Evolutionary conservation across 495 filamentous ascomycete species (phyloP), one percentile per base, ranked within the genome.

Genomic region (Lindgomyces ingoldianus): DNA sequence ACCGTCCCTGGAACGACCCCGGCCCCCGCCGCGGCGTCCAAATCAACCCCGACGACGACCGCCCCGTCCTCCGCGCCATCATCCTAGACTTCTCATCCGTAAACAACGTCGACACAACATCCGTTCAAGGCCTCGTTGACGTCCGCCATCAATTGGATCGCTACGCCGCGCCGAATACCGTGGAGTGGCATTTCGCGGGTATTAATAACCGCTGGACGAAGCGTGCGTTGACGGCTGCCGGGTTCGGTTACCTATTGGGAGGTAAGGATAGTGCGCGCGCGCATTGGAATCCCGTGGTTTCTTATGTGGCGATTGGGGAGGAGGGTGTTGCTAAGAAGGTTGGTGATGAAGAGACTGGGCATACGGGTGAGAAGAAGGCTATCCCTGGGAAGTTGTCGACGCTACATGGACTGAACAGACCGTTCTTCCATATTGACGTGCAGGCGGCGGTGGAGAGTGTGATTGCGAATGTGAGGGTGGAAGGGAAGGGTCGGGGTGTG

Each of bases 121-220:
- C 91, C 0, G 83, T 97, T 1, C 94, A 98, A 77, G 89, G 93
- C 74, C 80, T 98, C 41, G 94, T 98, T 74, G 94, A 98, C 69
- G 91, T 98, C 3, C 92, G 94, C 73, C 96, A 96, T 76, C 94
- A 97, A 74, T 85, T 98, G 16, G 94, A 97, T 75, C 83, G 87
- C 18, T 96, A 96, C 74, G 84, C 91, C 14, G 75, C 87, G 0
- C 94, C 94, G 0, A 87, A 91, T 4, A 79, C 83, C 8, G 92
- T 98, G 3, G 91, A 98, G 70, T 97, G 94, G 92, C 94, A 98
- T 75, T 88, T 98, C 64, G 91, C 93, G 6, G 88, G 88, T 75
- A 90, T 98, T 80, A 92, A 85, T 79, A 97, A 96, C 80, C 86
- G 93, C 59, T 98, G 94, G 94, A 93, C 95, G 27, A 98, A 97